Evolutionary conservation across 2,329 filamentous ascomycete genomes (phyloP).

Genomic region (Hortaea sp.): DNA sequence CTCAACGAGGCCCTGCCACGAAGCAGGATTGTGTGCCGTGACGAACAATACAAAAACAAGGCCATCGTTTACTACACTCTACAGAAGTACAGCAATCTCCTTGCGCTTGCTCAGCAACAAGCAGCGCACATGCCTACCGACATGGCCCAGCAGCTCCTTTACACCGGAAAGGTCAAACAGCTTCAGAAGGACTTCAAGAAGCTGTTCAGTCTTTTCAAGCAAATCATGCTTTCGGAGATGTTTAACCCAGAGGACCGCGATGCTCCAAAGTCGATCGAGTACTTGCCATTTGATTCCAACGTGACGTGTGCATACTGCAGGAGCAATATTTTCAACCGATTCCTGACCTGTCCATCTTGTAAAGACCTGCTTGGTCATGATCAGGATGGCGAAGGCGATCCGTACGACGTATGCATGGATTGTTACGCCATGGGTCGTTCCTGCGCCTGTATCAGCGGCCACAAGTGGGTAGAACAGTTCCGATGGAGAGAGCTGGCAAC

Average conservation of each 20-base stretch:
- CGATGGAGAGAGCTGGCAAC: conserved; percentile 66
- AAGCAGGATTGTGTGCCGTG: conserved; percentile 81
- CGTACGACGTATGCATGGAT: conserved; percentile 96
- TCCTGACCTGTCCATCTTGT: conserved; percentile 83
- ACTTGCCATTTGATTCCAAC: conserved; percentile 74
- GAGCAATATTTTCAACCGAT: conserved; percentile 94
- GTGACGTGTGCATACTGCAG: conserved; percentile 94
- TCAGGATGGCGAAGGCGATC: conserved; percentile 56
- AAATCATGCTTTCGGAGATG: conserved; percentile 75
- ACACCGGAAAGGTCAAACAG: conserved; percentile 50
- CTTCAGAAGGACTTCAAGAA: conserved; percentile 74
- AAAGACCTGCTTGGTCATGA: conserved; percentile 51
- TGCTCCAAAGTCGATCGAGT: conserved; percentile 57
- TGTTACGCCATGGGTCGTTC: conserved; percentile 97
- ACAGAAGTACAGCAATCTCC: conserved; percentile 58
- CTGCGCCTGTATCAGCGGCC: conserved; percentile 74
- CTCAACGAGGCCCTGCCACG: conserved; percentile 79
- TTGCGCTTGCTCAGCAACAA: conserved; percentile 49
- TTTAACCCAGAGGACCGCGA: conserved; percentile 56
- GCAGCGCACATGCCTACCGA: conserved; percentile 27
- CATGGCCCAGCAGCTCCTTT: conserved; percentile 20
- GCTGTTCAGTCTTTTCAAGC: conserved; percentile 67
- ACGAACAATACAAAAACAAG: conserved; percentile 99
- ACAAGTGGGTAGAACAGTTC: conserved; percentile 92
- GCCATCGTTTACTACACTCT: conserved; percentile 86